Base-by-base conservation (phyloP, 2,329 filamentous ascomycete species). In the Hirsutella minnesotensis region DNA sequence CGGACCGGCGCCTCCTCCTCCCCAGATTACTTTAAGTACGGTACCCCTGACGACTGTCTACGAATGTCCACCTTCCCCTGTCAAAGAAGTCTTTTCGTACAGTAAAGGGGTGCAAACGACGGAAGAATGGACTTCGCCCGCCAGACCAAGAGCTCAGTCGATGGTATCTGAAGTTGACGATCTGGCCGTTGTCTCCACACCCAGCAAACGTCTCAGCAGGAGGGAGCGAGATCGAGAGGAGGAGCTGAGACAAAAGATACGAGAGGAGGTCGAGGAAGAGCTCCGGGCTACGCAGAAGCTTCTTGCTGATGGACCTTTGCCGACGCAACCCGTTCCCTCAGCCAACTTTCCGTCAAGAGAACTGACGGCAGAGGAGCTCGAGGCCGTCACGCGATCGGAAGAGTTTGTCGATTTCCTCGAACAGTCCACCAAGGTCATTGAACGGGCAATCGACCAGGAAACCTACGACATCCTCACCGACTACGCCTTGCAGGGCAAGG, bases 391-490 rank as follows among this genome's bases (percentile, higher is more conserved):
- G 20, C 84, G 84, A 43, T 95, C 90, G 1, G 81, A 90, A 24
- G 92, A 96, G 40, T 98, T 98, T 58, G 73, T 92, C 47, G 87
- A 94, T 53, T 98, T 98, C 57, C 79, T 98, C 24, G 92, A 98
- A 56, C 79, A 87, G 53, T 95, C 90, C 19, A 94, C 87, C 44
- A 98, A 96, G 64, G 89, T 98, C 39, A 90, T 98, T 53, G 92
- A 98, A 66, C 79, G 92, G 55, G 90, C 92, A 5, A 68, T 98
- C 49, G 92, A 96, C 56, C 83, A 95, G 57, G 87, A 95, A 56
- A 67, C 65, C 44, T 98, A 96, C 60, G 92, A 98, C 60, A 86
- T 98, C 47, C 70, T 98, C 47, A 88, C 87, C 45, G 89, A 98
- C 64, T 98, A 98, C 63, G 87, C 88, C 33, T 70, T 94, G 33